Evolutionary conservation across 192 early-diverging fungal species (phyloP), one percentile per base, ranked within the genome.

Genomic region (Umbelopsis ramanniana): DNA sequence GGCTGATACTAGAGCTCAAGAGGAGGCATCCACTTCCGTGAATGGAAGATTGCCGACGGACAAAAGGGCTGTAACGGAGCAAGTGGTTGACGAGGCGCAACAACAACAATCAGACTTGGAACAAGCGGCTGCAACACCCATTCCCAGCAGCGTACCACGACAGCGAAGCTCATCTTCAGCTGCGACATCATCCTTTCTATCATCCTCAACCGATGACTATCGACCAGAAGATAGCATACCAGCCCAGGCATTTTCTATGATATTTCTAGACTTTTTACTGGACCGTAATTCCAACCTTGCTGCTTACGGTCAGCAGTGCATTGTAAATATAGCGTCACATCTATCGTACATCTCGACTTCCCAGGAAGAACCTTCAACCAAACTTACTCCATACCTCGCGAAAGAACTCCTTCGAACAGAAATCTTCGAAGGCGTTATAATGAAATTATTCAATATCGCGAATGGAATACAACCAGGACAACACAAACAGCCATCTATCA

Each of bases 271-370:
- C 24, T 69, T 85, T 17, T 74, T 85, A 21, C 54, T 85, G 74
- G 84, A 85, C 60, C 81, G 83, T 53, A 83, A 83, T 46, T 76
- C 79, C 6, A 71, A 70, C 9, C 79, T 85, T 33, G 81, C 84
- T 12, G 68, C 78, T 8, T 77, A 79, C 24, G 67, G 82, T 3
- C 74, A 81, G 40, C 38, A 77, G 6, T 78, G 72, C 17, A 71
- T 85, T 35, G 73, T 76, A 8, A 68, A 78, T 17, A 55, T 85
- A n/a, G 76, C 82, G 8, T 77, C 79, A 40, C 79, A 63, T n/a
- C 57, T 63, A 35, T 63, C 57, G 10, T 63, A 37, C 35, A 37
- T 63, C 33, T 22, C 57, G 4, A 63, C 26, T 12, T 29, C 26
- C 15, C 29, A 63, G 37, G 57, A 63, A 37, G 57, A 63, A n/a